A percentile compares a stretch with the other conserved stretches of the same genome.
Evolutionary conservation across 495 filamentous ascomycete species (phyloP).

Genomic region (Neurospora cerealis): DNA sequence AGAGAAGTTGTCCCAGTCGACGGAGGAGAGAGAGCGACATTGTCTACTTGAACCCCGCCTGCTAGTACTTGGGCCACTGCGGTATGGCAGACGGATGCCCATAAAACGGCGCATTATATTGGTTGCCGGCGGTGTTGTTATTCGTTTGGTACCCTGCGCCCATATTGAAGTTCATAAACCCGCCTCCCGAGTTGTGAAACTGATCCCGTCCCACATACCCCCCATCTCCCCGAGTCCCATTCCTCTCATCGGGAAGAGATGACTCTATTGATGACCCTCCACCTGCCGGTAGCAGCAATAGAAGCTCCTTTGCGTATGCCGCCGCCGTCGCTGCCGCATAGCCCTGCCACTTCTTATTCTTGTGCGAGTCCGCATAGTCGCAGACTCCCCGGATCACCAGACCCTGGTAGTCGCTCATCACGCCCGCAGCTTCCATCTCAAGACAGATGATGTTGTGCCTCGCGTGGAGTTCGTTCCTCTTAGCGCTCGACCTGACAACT

Average conservation of each 20-base stretch:
- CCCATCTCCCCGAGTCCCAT: neutral
- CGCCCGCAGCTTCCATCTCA: neutral
- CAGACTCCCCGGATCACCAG: neutral
- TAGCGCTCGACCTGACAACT: neutral
- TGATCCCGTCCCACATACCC: too few species aligned
- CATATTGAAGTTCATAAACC: too few species aligned
- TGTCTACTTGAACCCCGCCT: too few species aligned
- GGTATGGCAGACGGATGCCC: too few species aligned
- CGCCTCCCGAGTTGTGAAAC: too few species aligned
- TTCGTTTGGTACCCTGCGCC: too few species aligned
- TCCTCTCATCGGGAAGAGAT: neutral
- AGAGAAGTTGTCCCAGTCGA: too few species aligned
- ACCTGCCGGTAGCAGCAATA: neutral
- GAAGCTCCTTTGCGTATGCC: neutral
- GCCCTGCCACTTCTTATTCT: neutral
- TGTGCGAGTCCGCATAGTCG: neutral
- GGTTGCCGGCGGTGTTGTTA: too few species aligned
- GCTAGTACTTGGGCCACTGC: too few species aligned
- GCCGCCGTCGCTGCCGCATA: neutral
- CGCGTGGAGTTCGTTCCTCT: neutral
- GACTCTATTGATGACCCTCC: neutral
- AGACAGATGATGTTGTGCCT: neutral
- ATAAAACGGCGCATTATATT: too few species aligned
- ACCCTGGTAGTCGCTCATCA: constrained; percentile 3
- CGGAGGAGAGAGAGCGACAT: too few species aligned